A percentile compares a stretch with the other conserved stretches of the same genome.
Evolutionary conservation across 2,329 filamentous ascomycete species (phyloP).

Genomic region (Acrodontium crateriforme): DNA sequence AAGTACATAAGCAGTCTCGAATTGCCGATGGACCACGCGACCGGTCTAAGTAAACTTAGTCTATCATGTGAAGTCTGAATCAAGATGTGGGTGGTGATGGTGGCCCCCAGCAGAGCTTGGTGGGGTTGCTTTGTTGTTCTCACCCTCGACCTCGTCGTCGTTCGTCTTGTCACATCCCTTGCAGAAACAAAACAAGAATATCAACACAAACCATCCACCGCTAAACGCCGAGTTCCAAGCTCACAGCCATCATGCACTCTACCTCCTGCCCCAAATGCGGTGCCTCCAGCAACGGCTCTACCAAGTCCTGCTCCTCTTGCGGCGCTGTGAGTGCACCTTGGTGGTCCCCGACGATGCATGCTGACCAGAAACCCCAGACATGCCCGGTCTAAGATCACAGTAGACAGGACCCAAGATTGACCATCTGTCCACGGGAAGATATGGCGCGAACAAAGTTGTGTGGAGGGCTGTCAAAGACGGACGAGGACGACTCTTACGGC

Average conservation of each 20-base stretch:
- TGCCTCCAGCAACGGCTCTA: conserved; percentile 13
- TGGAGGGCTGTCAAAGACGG: too few relatives aligned
- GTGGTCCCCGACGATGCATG: too few relatives aligned
- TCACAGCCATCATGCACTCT: conserved; percentile 1
- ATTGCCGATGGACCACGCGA: too few relatives aligned
- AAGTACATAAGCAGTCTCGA: too few relatives aligned
- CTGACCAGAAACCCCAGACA: too few relatives aligned
- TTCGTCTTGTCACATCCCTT: neutral
- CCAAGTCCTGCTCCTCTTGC: conserved; percentile 21
- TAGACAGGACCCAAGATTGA: too few relatives aligned
- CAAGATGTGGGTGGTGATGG: neutral
- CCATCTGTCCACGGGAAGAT: too few relatives aligned
- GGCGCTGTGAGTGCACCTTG: conserved; percentile 16
- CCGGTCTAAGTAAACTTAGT: too few relatives aligned
- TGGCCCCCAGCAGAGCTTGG: neutral
- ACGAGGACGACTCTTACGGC: too few relatives aligned
- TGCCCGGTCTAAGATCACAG: too few relatives aligned
- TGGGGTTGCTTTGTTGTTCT: neutral
- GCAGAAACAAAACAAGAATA: neutral
- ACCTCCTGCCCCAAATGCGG: conserved; percentile 20
- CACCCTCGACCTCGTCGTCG: neutral
- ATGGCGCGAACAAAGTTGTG: too few relatives aligned
- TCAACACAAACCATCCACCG: conserved; percentile 1
- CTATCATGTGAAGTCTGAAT: too few relatives aligned
- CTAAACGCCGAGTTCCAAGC: neutral